phyloP scores from a whole-genome alignment of 805 yeast species.

The Yarrowia phangngaensis region DNA sequence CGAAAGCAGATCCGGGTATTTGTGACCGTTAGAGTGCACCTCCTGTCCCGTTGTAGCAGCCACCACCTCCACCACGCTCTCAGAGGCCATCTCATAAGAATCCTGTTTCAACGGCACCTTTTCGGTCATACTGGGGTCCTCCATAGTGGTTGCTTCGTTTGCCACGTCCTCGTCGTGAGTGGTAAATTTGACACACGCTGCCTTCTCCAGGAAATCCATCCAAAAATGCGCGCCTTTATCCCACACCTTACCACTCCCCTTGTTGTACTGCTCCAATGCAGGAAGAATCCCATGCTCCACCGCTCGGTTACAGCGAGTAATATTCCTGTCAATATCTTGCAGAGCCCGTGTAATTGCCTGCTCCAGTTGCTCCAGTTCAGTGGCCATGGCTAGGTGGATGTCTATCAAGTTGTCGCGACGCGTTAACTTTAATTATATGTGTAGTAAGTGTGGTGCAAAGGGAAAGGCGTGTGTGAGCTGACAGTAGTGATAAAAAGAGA shows the following conservation, averaged over 20 bases:
- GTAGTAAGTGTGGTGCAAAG: too few relatives aligned
- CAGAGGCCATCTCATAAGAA: constrained; percentile 21
- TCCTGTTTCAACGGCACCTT: constrained; percentile 29
- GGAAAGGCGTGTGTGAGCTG: too few relatives aligned
- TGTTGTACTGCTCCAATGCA: constrained; percentile 56
- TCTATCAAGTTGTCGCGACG: too few relatives aligned
- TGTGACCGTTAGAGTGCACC: too few relatives aligned
- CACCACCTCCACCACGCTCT: background rate
- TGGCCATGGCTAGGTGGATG: constrained; percentile 35
- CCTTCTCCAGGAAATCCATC: constrained; percentile 72
- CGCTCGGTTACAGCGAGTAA: constrained; percentile 62
- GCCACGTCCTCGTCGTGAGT: constrained; percentile 46
- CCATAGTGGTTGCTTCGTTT: constrained; percentile 27
- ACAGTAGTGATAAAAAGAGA: background rate
- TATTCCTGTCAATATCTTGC: constrained; percentile 74
- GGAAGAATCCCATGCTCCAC: constrained; percentile 69
- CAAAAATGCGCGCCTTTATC: constrained; percentile 59
- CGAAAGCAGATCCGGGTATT: background rate
- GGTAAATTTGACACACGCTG: constrained; percentile 61
- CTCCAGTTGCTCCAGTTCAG: constrained; percentile 62
- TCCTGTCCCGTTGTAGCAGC: too few relatives aligned
- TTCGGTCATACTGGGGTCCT: constrained; percentile 25
- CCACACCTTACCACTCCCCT: constrained; percentile 59
- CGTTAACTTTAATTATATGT: constrained; percentile 1
- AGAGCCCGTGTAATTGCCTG: constrained; percentile 73